Percentiles rank a stretch among this genome's conserved stretches.
phyloP scores from a whole-genome alignment of 495 filamentous ascomycete genomes.

The Aspergillus bridgeri region DNA sequence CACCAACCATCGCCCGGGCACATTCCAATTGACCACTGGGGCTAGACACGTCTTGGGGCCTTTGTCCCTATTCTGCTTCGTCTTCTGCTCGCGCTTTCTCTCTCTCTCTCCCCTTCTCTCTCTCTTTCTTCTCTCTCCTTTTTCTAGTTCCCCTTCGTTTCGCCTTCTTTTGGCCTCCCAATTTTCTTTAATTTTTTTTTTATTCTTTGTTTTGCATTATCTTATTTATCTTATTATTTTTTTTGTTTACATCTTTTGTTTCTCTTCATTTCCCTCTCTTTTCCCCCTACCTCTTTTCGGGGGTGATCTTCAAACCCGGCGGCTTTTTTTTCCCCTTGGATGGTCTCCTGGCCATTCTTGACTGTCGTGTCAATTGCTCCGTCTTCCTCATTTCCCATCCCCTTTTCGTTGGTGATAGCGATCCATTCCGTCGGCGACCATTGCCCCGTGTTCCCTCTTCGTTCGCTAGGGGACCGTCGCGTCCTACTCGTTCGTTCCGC shows the following conservation, averaged over 20 bases:
- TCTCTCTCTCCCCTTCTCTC: neutral
- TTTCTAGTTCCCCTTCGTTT: constrained; percentile 18
- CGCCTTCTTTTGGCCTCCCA: constrained; percentile 19
- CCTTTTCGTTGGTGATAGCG: constrained; percentile 15
- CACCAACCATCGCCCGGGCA: neutral
- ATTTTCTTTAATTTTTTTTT: constrained; percentile 10
- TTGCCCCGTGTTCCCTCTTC: constrained; percentile 70
- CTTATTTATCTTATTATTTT: constrained; percentile 10
- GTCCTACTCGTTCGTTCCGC: constrained; percentile 50
- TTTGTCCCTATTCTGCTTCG: neutral
- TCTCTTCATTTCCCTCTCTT: constrained; percentile 32
- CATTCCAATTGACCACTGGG: neutral
- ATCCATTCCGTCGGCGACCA: constrained; percentile 30
- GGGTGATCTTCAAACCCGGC: constrained; percentile 30
- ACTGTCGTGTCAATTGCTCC: constrained; percentile 17
- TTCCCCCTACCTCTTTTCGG: constrained; percentile 38
- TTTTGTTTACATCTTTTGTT: constrained; percentile 22
- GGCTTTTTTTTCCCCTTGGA: constrained; percentile 21
- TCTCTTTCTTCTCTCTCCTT: neutral
- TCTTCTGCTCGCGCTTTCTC: constrained; percentile 3
- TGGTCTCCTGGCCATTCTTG: constrained; percentile 28
- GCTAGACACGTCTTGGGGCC: neutral
- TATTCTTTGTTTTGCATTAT: constrained; percentile 10
- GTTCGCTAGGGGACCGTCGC: constrained; percentile 64
- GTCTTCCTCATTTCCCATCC: constrained; percentile 8